These are phyloP conservation scores for Teratosphaeria viscida DNA, from an alignment of 2,329 filamentous ascomycete genomes.

Conservation along the genomic window DNA sequence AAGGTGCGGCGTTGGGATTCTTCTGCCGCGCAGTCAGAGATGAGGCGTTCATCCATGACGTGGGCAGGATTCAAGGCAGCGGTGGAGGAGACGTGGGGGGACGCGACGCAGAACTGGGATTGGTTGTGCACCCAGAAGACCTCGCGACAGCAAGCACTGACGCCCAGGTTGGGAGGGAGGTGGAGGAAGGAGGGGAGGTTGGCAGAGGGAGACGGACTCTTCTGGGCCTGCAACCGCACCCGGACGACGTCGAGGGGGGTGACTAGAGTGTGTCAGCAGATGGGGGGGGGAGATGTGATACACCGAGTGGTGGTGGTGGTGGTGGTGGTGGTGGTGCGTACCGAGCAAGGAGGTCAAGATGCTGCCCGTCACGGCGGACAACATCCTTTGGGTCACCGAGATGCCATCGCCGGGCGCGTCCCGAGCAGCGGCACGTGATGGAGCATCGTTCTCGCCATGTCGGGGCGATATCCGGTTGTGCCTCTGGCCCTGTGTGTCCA, in stretches of 20 bases:
- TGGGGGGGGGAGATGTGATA: not conserved
- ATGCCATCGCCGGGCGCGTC: constrained; percentile 46
- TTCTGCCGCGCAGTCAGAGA: constrained; percentile 71
- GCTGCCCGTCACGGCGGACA: constrained; percentile 85
- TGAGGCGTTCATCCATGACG: constrained; percentile 30
- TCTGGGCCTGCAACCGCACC: constrained; percentile 84
- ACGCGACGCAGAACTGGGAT: constrained; percentile 66
- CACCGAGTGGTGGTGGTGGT: not conserved
- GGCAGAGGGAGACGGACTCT: constrained; percentile 42
- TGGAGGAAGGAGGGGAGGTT: constrained; percentile 49
- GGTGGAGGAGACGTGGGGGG: constrained; percentile 12
- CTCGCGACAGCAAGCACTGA: constrained; percentile 90
- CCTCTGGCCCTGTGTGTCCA: constrained; percentile 26
- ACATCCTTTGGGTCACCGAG: constrained; percentile 81
- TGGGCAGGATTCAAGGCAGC: constrained; percentile 28
- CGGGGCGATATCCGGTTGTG: constrained; percentile 27
- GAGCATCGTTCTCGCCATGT: constrained; percentile 9
- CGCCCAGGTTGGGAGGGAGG: constrained; percentile 74
- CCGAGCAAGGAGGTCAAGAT: constrained; percentile 80
- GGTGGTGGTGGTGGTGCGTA: constrained; percentile 34
- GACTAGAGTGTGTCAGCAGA: constrained; percentile 42
- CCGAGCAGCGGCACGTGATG: not conserved
- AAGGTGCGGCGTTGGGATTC: constrained; percentile 75
- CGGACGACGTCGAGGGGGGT: constrained; percentile 95
- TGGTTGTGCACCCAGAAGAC: constrained; percentile 93